Percentiles rank a stretch among this genome's conserved stretches.
These are phyloP conservation scores for Botrytis paeoniae DNA, from an alignment of 2,329 filamentous ascomycete species.

Conservation along the genomic window DNA sequence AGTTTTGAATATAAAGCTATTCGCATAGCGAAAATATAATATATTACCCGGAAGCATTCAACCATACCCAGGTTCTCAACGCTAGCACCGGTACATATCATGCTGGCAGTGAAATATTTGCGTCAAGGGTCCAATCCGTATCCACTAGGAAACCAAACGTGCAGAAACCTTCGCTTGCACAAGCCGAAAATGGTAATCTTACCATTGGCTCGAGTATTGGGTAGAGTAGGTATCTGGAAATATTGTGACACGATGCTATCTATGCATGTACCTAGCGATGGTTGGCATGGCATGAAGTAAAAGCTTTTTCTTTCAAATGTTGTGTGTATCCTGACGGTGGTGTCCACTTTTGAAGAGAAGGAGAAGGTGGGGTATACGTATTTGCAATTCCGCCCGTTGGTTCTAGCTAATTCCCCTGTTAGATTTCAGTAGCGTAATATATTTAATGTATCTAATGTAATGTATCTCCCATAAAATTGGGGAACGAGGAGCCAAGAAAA, in stretches of 20 bases:
- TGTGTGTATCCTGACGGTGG: background rate
- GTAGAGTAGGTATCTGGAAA: background rate
- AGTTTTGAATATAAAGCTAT: background rate
- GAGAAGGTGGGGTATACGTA: background rate
- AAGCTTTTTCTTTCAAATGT: background rate
- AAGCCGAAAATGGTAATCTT: background rate
- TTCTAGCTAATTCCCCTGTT: background rate
- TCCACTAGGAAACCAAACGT: background rate
- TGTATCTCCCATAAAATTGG: background rate
- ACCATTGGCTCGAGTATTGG: background rate
- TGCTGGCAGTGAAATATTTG: background rate
- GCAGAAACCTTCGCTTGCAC: background rate
- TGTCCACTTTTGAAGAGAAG: background rate
- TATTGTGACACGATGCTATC: background rate
- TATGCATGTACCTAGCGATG: background rate
- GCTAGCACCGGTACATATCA: constrained; percentile 4
- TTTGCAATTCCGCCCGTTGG: background rate
- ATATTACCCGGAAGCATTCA: background rate
- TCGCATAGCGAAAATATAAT: background rate
- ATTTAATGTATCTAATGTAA: background rate
- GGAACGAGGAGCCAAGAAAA: background rate
- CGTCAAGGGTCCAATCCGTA: background rate
- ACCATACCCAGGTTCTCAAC: background rate
- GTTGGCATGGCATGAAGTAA: background rate
- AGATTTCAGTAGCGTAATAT: background rate